Conservation (phyloP, 495 filamentous ascomycete genomes). For the Margaritispora aquatica region DNA sequence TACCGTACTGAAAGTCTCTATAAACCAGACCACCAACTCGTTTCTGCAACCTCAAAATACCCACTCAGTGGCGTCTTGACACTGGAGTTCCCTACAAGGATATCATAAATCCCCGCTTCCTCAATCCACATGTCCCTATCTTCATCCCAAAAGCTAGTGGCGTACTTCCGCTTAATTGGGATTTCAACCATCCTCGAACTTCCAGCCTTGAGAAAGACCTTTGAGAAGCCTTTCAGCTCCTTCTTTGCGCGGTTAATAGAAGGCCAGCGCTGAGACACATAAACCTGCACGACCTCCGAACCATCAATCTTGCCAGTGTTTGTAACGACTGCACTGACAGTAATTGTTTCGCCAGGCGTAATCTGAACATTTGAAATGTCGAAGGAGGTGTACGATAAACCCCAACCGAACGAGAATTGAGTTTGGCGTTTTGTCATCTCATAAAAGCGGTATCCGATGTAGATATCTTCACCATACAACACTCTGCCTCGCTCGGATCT, state of each 20-base stretch:
- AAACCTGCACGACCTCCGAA: conserved; percentile 65
- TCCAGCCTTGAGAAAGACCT: conserved; percentile 57
- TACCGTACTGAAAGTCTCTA: too few species aligned
- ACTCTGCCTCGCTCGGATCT: conserved; percentile 25
- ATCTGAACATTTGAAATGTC: too few species aligned
- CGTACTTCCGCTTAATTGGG: conserved; percentile 33
- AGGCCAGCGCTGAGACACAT: conserved; percentile 32
- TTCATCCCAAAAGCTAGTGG: conserved; percentile 2
- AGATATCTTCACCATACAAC: conserved; percentile 63
- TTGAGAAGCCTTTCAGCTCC: conserved; percentile 68
- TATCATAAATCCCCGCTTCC: not conserved
- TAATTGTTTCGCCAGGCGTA: too few species aligned
- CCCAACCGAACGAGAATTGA: conserved; percentile 84
- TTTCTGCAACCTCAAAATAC: not conserved
- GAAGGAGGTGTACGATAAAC: conserved; percentile 87
- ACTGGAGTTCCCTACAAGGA: not conserved
- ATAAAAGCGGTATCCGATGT: conserved; percentile 61
- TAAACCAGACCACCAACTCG: not conserved
- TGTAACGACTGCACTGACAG: conserved; percentile 34
- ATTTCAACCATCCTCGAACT: conserved; percentile 53
- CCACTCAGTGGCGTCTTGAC: not conserved
- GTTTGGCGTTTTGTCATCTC: conserved; percentile 62
- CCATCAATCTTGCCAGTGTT: conserved; percentile 59
- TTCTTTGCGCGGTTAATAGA: conserved; percentile 54
- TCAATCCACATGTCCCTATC: not conserved